Base-by-base conservation (phyloP, 2,329 filamentous ascomycete genomes). In the Fusarium tricinctum region DNA sequence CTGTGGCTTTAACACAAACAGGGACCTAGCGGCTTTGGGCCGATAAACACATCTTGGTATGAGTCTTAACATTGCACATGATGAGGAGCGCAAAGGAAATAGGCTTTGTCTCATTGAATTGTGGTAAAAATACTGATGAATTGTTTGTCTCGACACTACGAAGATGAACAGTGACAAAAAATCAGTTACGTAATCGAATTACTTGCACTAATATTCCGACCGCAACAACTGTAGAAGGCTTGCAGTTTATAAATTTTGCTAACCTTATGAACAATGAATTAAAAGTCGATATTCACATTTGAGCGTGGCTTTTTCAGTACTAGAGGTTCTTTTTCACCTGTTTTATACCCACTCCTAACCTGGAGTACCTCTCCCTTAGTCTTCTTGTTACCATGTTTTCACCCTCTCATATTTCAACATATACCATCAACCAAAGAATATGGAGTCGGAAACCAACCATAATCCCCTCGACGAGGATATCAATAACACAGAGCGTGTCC, bases 61-160 rank as follows among this genome's bases (percentile, higher is more conserved):
- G 51, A 54, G 72, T 58, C 59, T 76, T 76, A 79, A 66, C 79
- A 80, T 81, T 72, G 76, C 72, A 79, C 79, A 80, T 80, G 63
- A 72, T 75, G 69, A 73, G 63, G 55, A 52, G 59, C 47, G 47
- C 49, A 65, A 64, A 35, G 38, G 42, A 35, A 30, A 42, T 39
- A 55, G 17, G 38, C 44, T 51, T 47, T 9, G 44, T 53, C 44
- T 59, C 47, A 66, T 64, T 39, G 38, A 49, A 47, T 46, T 61
- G 47, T 30, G 32, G 39, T 55, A 46, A 47, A 57, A 54, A 33
- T 42, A 45, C 32, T 62, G 19, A 58, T 42, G 45, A 19, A 32
- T 30, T 15, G 49, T 19, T 28, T 38, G n/a, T 22, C 8, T 15
- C 40, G 35, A 46, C n/a, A 6, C 30, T 54, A 38, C 38, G 20